Conservation (phyloP, 2,329 filamentous ascomycete genomes). For the Ceratocystis colombiana region DNA sequence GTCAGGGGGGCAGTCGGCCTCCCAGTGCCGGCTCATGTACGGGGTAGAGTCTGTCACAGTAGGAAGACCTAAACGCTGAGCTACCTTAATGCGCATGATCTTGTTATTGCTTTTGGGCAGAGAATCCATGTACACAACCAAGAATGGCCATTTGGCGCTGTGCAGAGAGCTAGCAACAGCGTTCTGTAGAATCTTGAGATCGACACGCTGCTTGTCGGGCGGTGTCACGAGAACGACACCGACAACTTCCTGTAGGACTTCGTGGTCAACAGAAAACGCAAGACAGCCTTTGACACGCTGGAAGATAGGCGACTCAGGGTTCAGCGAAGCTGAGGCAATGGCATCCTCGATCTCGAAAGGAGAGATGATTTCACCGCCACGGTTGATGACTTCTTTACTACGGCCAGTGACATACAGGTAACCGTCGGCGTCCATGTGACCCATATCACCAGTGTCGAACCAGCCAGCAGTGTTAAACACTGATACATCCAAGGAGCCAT, state of each 20-base stretch:
- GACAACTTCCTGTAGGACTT: constrained; percentile 47
- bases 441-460: constrained; percentile 48
- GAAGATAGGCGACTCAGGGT: constrained; percentile 36
- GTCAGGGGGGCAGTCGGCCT: constrained; percentile 40
- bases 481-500: constrained; percentile 38
- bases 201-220: constrained; percentile 36
- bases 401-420: constrained; percentile 47
- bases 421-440: constrained; percentile 42
- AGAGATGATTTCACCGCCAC: constrained; percentile 49
- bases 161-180: constrained; percentile 41
- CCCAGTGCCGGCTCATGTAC: constrained; percentile 40
- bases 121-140: constrained; percentile 47
- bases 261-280: constrained; percentile 45
- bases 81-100: constrained; percentile 44
- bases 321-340: constrained; percentile 39
- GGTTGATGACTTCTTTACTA: constrained; percentile 48
- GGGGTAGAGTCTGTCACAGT: constrained; percentile 38
- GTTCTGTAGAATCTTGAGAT: constrained; percentile 41
- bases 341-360: constrained; percentile 51
- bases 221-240: constrained; percentile 44
- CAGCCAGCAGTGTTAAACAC: constrained; percentile 41
- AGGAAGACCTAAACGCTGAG: constrained; percentile 39
- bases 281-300: constrained; percentile 41
- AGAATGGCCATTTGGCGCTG: constrained; percentile 43
- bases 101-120: constrained; percentile 49